Evolutionary conservation across 306 rosid species (phyloP), one percentile per base, ranked within the genome.

Genomic region (Dryas alaskensis): DNA sequence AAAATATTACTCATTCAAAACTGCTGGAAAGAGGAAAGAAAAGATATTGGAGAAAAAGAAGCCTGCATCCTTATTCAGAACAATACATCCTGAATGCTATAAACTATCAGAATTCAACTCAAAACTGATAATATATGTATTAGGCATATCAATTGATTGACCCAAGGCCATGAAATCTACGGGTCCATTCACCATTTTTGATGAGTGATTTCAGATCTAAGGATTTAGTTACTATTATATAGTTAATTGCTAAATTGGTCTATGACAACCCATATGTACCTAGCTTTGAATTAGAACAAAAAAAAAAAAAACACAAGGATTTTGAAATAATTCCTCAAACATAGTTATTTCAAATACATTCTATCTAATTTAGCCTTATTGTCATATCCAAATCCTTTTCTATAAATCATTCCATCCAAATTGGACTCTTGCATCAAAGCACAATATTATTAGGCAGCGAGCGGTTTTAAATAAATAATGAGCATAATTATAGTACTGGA

Each of bases 1-100:
- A 72, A 48, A 61, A 81, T 37, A 47, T 7, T 54, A 61, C 55
- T 80, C 58, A 69, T 16, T 10, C 37, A 70, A 52, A 47, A 63
- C 45, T 44, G 14, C 64, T 39, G 51, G 49, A 58, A n/a, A 64
- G 40, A 39, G 44, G 12, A 9, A 47, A 60, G 2, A 52, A 3
- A 47, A 52, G 6, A 49, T n/a, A 44, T 7, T 27, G 0, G 2
- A 61, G 8, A 46, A 25, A 42, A 44, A 37, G 8, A 70, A 10
- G 14, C 54, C 5, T 0, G 6, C 50, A 67, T 47, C 39, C 17
- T 42, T 17, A 70, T 4, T 10, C 12, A 70, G 16, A 31, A 31
- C 2, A 31, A 31, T 66, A 57, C 55, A 58, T 22, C 66, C 11
- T 12, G 5, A 19, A 19, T 48, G 58, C 42, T 14, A 48, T 22